Percentiles rank a stretch among this genome's conserved stretches.
phyloP scores from a whole-genome alignment of 2,329 filamentous ascomycete genomes.

The Epicoccum sorghinum region DNA sequence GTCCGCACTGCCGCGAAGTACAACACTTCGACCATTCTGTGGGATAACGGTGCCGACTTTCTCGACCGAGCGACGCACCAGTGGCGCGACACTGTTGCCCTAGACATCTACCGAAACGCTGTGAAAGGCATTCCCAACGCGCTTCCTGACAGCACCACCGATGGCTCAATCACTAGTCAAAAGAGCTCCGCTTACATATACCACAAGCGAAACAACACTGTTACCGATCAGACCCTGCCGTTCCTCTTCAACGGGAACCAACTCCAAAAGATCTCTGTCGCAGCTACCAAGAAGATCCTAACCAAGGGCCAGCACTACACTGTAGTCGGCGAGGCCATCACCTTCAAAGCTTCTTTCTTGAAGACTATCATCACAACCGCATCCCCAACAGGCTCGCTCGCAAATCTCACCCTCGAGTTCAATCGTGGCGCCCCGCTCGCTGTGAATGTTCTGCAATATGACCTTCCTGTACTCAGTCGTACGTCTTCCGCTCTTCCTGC shows the following conservation, averaged over 20 bases:
- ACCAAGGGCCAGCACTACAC: conserved; percentile 54
- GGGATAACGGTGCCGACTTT: conserved; percentile 66
- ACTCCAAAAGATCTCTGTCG: conserved; percentile 47
- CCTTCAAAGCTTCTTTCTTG: conserved; percentile 57
- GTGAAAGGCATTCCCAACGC: conserved; percentile 55
- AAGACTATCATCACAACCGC: conserved; percentile 51
- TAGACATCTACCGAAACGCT: conserved; percentile 57
- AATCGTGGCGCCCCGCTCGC: conserved; percentile 56
- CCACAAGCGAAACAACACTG: conserved; percentile 55
- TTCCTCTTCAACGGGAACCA: conserved; percentile 63
- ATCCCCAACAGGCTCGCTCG: conserved; percentile 54
- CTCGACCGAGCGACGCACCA: conserved; percentile 56
- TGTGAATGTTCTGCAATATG: conserved; percentile 61
- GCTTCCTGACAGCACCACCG: conserved; percentile 60
- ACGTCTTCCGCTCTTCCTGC: conserved; percentile 16
- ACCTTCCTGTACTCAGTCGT: conserved; percentile 49
- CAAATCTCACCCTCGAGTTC: conserved; percentile 61
- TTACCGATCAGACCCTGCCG: conserved; percentile 53
- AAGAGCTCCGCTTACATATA: conserved; percentile 62
- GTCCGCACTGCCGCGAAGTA: conserved; percentile 57
- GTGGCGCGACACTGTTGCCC: conserved; percentile 59
- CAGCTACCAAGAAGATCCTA: conserved; percentile 47
- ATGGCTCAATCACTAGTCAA: conserved; percentile 54
- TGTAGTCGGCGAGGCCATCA: conserved; percentile 52
- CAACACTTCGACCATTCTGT: conserved; percentile 59